Evolutionary conservation across 2,329 filamentous ascomycete genomes (phyloP).

Genomic region (Chalara sp.): DNA sequence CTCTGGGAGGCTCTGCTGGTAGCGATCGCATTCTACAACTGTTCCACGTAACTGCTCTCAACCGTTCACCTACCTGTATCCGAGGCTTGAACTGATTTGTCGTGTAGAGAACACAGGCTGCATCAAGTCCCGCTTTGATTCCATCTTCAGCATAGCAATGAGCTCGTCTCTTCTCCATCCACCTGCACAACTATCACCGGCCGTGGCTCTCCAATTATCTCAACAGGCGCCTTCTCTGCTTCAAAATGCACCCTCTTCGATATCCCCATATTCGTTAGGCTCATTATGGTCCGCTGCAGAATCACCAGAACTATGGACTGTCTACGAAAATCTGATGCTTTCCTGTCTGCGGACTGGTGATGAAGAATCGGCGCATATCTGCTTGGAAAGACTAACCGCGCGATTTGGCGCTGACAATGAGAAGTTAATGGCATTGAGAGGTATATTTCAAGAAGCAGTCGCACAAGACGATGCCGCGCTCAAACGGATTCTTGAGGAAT

Average conservation of each 20-base stretch:
- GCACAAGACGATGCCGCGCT: slow-evolving; percentile 61
- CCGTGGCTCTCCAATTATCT: slow-evolving; percentile 49
- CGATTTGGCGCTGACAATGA: slow-evolving; percentile 84
- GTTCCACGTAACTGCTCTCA: too few species aligned
- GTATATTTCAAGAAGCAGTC: slow-evolving; percentile 77
- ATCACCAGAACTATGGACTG: slow-evolving; percentile 73
- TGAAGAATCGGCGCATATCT: slow-evolving; percentile 67
- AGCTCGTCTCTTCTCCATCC: slow-evolving; percentile 48
- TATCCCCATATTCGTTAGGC: slow-evolving; percentile 46
- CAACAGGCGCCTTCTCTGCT: slow-evolving; percentile 54
- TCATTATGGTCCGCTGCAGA: slow-evolving; percentile 55
- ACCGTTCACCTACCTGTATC: too few species aligned
- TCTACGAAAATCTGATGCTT: slow-evolving; percentile 80
- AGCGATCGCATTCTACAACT: too few species aligned
- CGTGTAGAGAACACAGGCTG: too few species aligned
- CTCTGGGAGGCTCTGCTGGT: too few species aligned
- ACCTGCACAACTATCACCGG: slow-evolving; percentile 48
- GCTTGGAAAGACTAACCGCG: slow-evolving; percentile 66
- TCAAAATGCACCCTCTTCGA: slow-evolving; percentile 44
- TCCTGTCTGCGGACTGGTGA: slow-evolving; percentile 81
- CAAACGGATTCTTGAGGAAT: slow-evolving; percentile 65
- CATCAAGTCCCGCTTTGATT: too few species aligned
- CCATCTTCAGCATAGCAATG: slow-evolving; percentile 30
- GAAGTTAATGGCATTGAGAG: slow-evolving; percentile 74
- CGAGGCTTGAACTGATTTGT: too few species aligned